Base-by-base conservation (phyloP, 2,329 filamentous ascomycete genomes). In the Dactylellina parvicollis region DNA sequence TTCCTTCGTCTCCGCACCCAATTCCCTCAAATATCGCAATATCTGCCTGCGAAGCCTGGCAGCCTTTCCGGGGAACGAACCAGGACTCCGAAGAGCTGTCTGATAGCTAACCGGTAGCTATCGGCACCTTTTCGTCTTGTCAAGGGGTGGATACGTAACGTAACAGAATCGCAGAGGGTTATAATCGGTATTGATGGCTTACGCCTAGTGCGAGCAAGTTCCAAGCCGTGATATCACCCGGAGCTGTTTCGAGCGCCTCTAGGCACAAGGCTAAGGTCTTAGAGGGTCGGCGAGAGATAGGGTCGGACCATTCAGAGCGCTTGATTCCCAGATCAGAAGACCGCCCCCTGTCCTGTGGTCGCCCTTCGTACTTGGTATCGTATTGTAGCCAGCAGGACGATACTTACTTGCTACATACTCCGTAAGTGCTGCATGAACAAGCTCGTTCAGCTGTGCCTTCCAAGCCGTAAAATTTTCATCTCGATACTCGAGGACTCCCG, bases 11-110 rank as follows among this genome's bases (percentile, higher is more conserved):
- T 7, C 56, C 12, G 56, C 56, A 34, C 24, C 50, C 57, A 72
- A 72, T 72, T 72, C 67, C 67, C 59, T 72, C 67, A 65, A 54
- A 72, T 72, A 65, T 72, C 67, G 59, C 59, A 65, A 64, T 14
- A 57, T 59, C 57, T 50, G 28, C 56, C 24, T 38, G 36, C 10
- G 14, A 52, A 52, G 66, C 50, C 52, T 52, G 59, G 47, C 50
- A 49, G 49, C 59, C 36, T 60, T 65, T 52, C 52, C 62, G 50
- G 59, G 59, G 34, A 60, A 20, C 38, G 22, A 46, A 40, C 44
- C 55, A 55, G 54, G 57, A 46, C 30, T 49, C 32, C 42, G 26
- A 50, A 44, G 52, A 57, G 32, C 14, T 36, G 49, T 16, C 44
- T 38, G 61, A 36, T 34, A 49, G 57, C 30, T 50, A 32, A 20